These are phyloP conservation scores for Podospora conica DNA, from an alignment of 495 filamentous ascomycete species.

Conservation along the genomic window DNA sequence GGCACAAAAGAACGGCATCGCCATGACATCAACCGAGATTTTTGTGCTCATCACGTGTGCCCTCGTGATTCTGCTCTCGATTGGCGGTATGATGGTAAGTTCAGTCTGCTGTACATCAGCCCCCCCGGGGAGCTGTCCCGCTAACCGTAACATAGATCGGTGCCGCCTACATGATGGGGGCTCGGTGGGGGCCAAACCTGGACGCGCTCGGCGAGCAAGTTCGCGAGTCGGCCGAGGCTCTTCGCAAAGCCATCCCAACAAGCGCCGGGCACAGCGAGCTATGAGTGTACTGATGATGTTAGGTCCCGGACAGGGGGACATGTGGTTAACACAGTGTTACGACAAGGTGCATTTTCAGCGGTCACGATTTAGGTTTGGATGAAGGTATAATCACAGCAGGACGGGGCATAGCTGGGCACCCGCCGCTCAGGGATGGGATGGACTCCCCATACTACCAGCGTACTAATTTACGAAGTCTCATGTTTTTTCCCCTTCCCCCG, in stretches of 20 bases:
- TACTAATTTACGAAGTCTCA: background rate
- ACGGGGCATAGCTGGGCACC: constrained; percentile 9
- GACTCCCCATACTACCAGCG: constrained; percentile 4
- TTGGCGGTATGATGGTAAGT: constrained; percentile 44
- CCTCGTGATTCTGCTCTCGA: constrained; percentile 28
- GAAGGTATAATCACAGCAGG: background rate
- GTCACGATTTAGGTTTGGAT: constrained; percentile 3
- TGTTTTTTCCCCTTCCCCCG: background rate
- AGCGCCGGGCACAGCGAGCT: constrained; percentile 36
- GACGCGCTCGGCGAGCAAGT: constrained; percentile 26
- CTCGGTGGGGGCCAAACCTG: constrained; percentile 48
- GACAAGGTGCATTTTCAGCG: constrained; percentile 7
- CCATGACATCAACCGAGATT: constrained; percentile 32
- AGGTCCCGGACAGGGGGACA: background rate
- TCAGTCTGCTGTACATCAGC: background rate
- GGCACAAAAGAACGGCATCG: constrained; percentile 11
- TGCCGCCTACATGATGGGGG: constrained; percentile 60
- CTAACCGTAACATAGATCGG: constrained; percentile 46
- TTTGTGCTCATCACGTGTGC: constrained; percentile 30
- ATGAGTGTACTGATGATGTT: constrained; percentile 19
- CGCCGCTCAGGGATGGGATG: background rate
- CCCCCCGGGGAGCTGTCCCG: background rate
- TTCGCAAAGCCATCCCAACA: constrained; percentile 6
- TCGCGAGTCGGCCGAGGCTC: background rate
- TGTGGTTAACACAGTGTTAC: constrained; percentile 1